Base-by-base conservation (phyloP, 257 asterid species). In the Solanum infundibuliforme region DNA sequence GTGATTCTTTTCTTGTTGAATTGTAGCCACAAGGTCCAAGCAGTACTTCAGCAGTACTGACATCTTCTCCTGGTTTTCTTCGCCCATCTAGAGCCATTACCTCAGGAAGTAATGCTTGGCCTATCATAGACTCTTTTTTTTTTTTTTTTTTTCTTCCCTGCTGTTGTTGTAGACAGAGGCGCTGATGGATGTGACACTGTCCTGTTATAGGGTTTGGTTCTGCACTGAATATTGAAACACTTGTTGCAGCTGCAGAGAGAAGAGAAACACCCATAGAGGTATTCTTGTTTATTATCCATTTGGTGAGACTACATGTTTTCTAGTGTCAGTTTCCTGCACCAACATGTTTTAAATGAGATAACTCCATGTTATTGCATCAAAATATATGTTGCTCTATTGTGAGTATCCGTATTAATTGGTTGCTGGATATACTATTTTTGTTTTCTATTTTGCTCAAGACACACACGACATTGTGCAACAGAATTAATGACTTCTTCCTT, bases 231-330 rank as follows among this genome's bases (percentile, higher is more conserved):
- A 97, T 97, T 81, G 98, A 95, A 91, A 97, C 99, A 83, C 98
- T 97, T 88, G 95, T 97, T 90, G 98, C 98, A 69, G 99, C 99
- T 5, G 99, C 99, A 52, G 99, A 97, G 93, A 96, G 98, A 91
- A 94, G 98, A 89, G 98, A 94, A 87, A 94, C 97, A 86, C 98
- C 98, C 46, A 92, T 96, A 86, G 99, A 97, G 99, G 99, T 97
- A 91, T 83, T 87, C 91, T 84, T 88, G 87, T 75, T 23, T 71
- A 72, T 34, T 16, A 71, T 74, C 83, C 46, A 7, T n/a, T 76
- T 71, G 23, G 43, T 55, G 68, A 77, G n/a, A 38, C n/a, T n/a
- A 12, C 32, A 35, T n/a, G 36, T 38, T 87, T 79, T 65, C 55
- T 68, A 21, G 76, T 65, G 36, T 81, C 39, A 81, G 23, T 31